Conservation (phyloP, 2,329 filamentous ascomycete genomes). For the Cyphellophora europaea region DNA sequence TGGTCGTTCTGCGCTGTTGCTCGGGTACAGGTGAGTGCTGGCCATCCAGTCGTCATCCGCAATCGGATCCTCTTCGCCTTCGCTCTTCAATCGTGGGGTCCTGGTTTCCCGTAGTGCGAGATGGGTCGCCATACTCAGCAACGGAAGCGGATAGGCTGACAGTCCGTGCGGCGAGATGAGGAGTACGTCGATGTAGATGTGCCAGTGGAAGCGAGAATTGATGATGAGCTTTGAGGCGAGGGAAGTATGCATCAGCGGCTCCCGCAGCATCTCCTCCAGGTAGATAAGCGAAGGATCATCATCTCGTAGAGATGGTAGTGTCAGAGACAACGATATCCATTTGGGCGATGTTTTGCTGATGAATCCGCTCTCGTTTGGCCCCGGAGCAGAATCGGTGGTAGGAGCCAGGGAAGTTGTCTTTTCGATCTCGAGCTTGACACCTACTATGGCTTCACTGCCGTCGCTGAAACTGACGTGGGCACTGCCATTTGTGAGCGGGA, state of each 20-base stretch:
- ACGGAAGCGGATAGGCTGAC: slow-evolving; percentile 68
- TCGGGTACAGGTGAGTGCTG: slow-evolving; percentile 64
- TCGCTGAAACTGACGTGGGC: slow-evolving; percentile 91
- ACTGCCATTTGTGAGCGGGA: slow-evolving; percentile 84
- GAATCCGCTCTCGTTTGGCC: slow-evolving; percentile 15
- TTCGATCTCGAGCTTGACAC: slow-evolving; percentile 91
- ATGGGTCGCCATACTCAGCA: slow-evolving; percentile 87
- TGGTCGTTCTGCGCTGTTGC: slow-evolving; percentile 35
- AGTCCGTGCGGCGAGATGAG: slow-evolving; percentile 55
- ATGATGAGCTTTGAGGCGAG: slow-evolving; percentile 67
- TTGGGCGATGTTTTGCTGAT: slow-evolving; percentile 34
- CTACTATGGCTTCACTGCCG: slow-evolving; percentile 90
- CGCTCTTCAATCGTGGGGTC: slow-evolving; percentile 74
- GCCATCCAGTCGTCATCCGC: slow-evolving; percentile 98
- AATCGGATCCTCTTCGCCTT: slow-evolving; percentile 88
- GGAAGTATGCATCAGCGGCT: slow-evolving; percentile 62
- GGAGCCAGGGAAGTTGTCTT: slow-evolving; percentile 41
- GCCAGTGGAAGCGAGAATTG: slow-evolving; percentile 91
- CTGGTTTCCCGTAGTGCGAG: slow-evolving; percentile 83
- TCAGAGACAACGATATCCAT: slow-evolving; percentile 86
- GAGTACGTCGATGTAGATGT: slow-evolving; percentile 84
- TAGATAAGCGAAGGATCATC: slow-evolving; percentile 87
- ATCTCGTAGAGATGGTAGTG: slow-evolving; percentile 73
- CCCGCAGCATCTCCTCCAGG: slow-evolving; percentile 75
- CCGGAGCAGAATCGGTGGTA: slow-evolving; percentile 23